Base-by-base conservation (phyloP, 148 eudicot genomes). In the Spergularia bocconei region DNA sequence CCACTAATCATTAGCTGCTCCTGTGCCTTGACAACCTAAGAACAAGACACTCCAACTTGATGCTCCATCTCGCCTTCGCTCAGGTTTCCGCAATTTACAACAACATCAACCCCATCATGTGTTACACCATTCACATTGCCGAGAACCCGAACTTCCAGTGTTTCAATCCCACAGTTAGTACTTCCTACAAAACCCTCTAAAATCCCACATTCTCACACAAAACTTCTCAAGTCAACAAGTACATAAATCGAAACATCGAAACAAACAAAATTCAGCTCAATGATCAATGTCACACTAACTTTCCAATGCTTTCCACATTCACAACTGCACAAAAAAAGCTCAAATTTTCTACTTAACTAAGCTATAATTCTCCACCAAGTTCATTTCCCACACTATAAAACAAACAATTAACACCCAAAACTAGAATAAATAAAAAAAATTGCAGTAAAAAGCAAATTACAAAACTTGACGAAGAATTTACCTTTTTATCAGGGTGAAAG, bases 401-500 rank as follows among this genome's bases (percentile, higher is more conserved):
- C 51, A 14, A 29, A 29, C 21, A 21, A 6, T 50, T 20, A 2
- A 70, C 17, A 69, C 0, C 44, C 78, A 67, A 56, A 67, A 19
- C 6, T 13, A 7, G 56, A 63, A 21, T 11, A 13, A 17, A 71
- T 11, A 33, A 0, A 20, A 41, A 23, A 63, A 53, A 7, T 11
- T 7, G 11, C 59, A 21, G 51, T 12, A 68, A 70, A 36, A 61
- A 12, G 36, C 36, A 29, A 36, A 51, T 23, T 14, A 50, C 54
- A 62, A n/a, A 20, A 20, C 33, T 11, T 13, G 78, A 48, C 36
- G 3, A 29, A 25, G 38, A 17, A 3, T 60, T 4, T 79, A 88
- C 98, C 95, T 79, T 89, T 73, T 88, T 89, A 25, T 91, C 98
- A 17, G 98, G 98, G 33, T 91, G 98, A 77, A 93, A 93, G 74